These are phyloP conservation scores for Cyclotella distinguenda DNA, from an alignment of 108 stramenopile species.

Conservation along the genomic window DNA sequence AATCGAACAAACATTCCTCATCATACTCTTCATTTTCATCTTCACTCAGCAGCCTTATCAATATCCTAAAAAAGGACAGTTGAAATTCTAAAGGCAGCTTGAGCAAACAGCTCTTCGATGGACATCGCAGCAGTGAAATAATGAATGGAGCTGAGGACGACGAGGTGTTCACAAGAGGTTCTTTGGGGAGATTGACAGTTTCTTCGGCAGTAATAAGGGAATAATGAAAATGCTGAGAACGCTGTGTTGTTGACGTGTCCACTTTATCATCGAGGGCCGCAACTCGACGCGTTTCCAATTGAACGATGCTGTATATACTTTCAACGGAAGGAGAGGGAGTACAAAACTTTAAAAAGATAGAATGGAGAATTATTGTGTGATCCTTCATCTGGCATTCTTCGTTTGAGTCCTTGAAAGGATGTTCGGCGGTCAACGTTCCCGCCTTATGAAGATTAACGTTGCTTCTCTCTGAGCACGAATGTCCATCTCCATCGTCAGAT, in stretches of 20 bases:
- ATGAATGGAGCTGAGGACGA: conserved; percentile 20
- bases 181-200: conserved; percentile 14
- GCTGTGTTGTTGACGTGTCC: not conserved
- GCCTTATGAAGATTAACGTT: too few species aligned
- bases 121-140: conserved; percentile 13
- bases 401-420: too few species aligned
- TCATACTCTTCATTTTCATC: conserved; percentile 63
- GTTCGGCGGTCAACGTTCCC: too few species aligned
- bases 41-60: conserved; percentile 59
- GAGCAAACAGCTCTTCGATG: conserved; percentile 22
- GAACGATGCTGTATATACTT: conserved; percentile 35
- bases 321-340: conserved; percentile 45
- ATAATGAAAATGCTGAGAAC: conserved; percentile 1
- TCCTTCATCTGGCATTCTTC: too few species aligned
- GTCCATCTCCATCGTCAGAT: too few species aligned
- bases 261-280: not conserved
- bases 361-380: conserved; percentile 40
- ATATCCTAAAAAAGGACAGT: conserved; percentile 59
- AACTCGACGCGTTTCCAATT: conserved; percentile 32
- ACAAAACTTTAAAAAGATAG: conserved; percentile 61
- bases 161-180: conserved; percentile 21
- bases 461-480: too few species aligned
- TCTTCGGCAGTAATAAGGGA: not conserved
- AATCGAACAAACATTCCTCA: conserved; percentile 45
- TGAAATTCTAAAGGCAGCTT: conserved; percentile 55